Base-by-base conservation (phyloP, 2,329 filamentous ascomycete species). In the Magnaporthales sp. region DNA sequence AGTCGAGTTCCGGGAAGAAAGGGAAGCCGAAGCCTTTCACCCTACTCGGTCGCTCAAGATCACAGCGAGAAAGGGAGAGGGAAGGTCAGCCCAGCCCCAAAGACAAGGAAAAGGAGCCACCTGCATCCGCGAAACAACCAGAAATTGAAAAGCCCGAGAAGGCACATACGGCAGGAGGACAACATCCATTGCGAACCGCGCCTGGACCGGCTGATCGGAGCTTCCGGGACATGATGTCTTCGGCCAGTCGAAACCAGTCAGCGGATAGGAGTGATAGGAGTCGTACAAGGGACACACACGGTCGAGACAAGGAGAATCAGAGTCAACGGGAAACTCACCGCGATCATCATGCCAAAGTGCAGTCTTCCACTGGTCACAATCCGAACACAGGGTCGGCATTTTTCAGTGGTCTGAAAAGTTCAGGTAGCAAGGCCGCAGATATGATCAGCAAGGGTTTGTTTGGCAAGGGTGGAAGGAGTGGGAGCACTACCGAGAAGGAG, bases 401-500 rank as follows among this genome's bases (percentile, higher is more conserved):
- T 66, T 86, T 95, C 73, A 90, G 85, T 70, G 92, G 90, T 67
- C 79, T 95, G 62, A 91, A 90, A 70, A 89, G 84, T 71, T 88
- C 89, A 5, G 89, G 89, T 22, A 89, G 86, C 64, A 89, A 89
- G 72, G 90, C 91, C 66, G 91, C 91, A 26, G 91, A 92, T 69
- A 92, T 92, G 73, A 86, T 94, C 69, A 89, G 91, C 70, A 94
- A 93, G 74, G 90, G 90, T 10, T 83, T 96, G 65, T 93, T 96
- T 73, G 91, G 91, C 68, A 95, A 95, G 77, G 83, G 89, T 70
- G 84, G 84, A 24, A 85, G 91, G 66, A 90, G 88, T 72, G 91
- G 90, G 74, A 91, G 87, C 70, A 86, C 88, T 51, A 85, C 77
- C 71, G 91, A 88, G 74, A 90, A 79, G 69, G 88, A 91, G 68